phyloP scores from a whole-genome alignment of 1,284 basidiomycete genomes.

The Kwoniella shivajii region DNA sequence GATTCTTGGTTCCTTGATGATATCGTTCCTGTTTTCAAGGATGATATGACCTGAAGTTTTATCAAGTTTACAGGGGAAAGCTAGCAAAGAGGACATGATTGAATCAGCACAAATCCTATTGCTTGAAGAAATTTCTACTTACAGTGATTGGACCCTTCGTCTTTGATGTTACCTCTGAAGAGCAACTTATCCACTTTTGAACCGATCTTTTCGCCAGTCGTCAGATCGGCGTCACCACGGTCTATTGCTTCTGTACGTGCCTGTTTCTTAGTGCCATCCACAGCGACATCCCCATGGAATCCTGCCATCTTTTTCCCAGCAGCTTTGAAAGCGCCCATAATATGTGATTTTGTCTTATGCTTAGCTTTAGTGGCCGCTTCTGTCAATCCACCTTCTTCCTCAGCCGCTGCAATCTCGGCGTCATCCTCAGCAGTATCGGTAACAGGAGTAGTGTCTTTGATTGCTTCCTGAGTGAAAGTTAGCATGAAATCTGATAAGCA shows the following conservation, averaged over 20 bases:
- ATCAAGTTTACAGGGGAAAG: slow-evolving; percentile 51
- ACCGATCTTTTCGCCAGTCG: slow-evolving; percentile 41
- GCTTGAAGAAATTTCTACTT: slow-evolving; percentile 12
- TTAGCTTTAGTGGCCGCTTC: slow-evolving; percentile 44
- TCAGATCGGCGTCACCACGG: slow-evolving; percentile 11
- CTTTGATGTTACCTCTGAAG: slow-evolving; percentile 47
- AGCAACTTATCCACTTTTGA: slow-evolving; percentile 49
- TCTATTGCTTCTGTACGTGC: slow-evolving; percentile 28
- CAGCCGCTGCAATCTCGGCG: slow-evolving; percentile 38
- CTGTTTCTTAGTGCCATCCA: slow-evolving; percentile 49
- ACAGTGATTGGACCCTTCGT: slow-evolving; percentile 42
- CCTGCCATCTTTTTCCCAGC: slow-evolving; percentile 52
- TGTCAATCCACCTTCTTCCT: slow-evolving; percentile 36
- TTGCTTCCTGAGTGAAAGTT: slow-evolving; percentile 34
- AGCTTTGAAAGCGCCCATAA: slow-evolving; percentile 43
- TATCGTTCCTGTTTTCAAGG: slow-evolving; percentile 38
- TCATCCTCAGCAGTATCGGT: slow-evolving; percentile 36
- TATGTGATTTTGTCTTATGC: slow-evolving; percentile 45
- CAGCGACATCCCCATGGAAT: slow-evolving; percentile 51
- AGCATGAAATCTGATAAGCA: neutral
- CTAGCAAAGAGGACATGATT: slow-evolving; percentile 21
- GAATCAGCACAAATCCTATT: neutral
- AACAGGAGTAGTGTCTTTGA: slow-evolving; percentile 46
- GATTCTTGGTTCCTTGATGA: slow-evolving; percentile 32
- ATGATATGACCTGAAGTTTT: slow-evolving; percentile 51